Conservation (phyloP, 176 grass and related monocot species). For the Oropetium thomaeum region DNA sequence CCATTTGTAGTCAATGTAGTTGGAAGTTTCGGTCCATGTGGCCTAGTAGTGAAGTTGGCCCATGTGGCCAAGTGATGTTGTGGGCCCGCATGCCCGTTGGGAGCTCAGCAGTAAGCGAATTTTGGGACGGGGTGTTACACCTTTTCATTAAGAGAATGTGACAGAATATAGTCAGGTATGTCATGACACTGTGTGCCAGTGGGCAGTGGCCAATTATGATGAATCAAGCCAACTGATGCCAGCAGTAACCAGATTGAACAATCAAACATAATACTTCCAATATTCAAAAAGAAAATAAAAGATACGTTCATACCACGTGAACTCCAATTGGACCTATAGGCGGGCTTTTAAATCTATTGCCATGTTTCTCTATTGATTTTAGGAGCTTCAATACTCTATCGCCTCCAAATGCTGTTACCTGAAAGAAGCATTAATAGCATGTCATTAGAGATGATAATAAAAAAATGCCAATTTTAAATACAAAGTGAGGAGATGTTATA, state of each 20-base stretch:
- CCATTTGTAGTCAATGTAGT: too few species aligned
- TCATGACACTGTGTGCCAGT: not conserved
- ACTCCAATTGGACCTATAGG: conserved; percentile 85
- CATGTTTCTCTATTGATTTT: conserved; percentile 53
- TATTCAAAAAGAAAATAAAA: too few species aligned
- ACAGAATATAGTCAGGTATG: not conserved
- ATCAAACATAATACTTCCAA: too few species aligned
- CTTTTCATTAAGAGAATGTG: not conserved
- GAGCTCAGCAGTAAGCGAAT: too few species aligned
- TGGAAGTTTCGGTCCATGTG: too few species aligned
- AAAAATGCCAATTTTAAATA: not conserved
- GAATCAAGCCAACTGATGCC: not conserved
- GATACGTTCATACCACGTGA: conserved; percentile 67
- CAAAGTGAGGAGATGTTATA: not conserved
- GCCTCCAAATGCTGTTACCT: conserved; percentile 85
- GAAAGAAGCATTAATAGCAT: conserved; percentile 8
- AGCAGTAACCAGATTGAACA: not conserved
- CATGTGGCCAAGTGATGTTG: too few species aligned
- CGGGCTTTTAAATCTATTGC: conserved; percentile 55
- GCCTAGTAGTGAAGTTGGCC: too few species aligned
- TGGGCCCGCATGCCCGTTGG: too few species aligned
- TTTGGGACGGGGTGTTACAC: too few species aligned
- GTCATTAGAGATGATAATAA: conserved; percentile 16
- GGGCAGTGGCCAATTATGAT: too few species aligned
- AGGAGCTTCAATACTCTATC: conserved; percentile 59